Evolutionary conservation across 2,329 filamentous ascomycete species (phyloP), one percentile per base, ranked within the genome.

Genomic region (Hirsutella thompsonii): DNA sequence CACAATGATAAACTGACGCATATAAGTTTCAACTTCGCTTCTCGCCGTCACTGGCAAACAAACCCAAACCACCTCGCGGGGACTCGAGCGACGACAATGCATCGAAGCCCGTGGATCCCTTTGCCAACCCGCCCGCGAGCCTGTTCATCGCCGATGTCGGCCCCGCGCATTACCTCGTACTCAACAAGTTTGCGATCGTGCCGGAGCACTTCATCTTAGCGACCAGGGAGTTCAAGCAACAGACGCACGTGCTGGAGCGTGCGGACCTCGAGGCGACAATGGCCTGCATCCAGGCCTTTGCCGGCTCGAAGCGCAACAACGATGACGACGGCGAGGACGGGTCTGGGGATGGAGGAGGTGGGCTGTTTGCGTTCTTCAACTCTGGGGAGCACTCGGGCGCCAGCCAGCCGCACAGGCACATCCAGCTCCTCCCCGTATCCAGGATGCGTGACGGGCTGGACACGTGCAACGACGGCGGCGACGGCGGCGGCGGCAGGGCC

Each of bases 181-280:
- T 87, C 33, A 87, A 87, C 66, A 87, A 86, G 57, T 87, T 82
- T 50, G 80, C 82, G 38, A 61, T 87, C 38, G 79, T 83, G 28
- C 70, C 74, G 0, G 70, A 79, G 50, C 82, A 87, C 60, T 83
- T 83, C 54, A 83, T 87, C 49, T 68, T 87, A 37, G 73, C 76
- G 0, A 87, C 82, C 0, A 72, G 62, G n/a, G 57, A 62, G 1
- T 77, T 79, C 55, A 73, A 76, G 53, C 62, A 64, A n/a, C 82
- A 87, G 63, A 78, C 74, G 2, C 64, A 81, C 47, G 53, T 79
- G 5, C 66, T 87, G 2, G 77, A 79, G 39, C 56, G 62, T 11
- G 62, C 61, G 20, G 82, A 86, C 49, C 59, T 86, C 21, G 71
- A 64, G 13, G 74, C 73, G 0, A 72, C 79, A 2, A 72, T 76